Evolutionary conservation across 2,329 filamentous ascomycete species (phyloP).

Genomic region (Alternaria hordeiaustralica): DNA sequence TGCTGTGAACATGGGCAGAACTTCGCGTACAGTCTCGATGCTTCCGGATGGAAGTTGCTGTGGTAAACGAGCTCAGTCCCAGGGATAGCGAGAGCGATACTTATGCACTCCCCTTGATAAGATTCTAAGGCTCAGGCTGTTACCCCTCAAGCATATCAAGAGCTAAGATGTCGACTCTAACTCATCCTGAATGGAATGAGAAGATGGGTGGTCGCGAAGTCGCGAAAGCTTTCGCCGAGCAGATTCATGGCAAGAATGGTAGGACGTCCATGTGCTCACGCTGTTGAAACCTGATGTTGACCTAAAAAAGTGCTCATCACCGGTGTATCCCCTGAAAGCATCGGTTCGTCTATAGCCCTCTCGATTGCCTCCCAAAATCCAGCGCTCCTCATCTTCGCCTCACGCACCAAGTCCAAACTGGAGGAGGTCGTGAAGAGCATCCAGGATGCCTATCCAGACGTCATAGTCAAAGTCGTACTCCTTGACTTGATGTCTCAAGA

Average conservation of each 20-base stretch:
- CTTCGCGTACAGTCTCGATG: not conserved
- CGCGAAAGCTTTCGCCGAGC: slow-evolving; percentile 36
- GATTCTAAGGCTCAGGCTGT: not conserved
- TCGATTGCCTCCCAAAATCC: slow-evolving; percentile 38
- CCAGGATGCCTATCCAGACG: slow-evolving; percentile 34
- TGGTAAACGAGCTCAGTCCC: not conserved
- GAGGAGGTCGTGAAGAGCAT: slow-evolving; percentile 49
- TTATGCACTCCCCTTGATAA: not conserved
- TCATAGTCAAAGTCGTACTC: slow-evolving; percentile 24
- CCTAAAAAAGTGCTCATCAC: slow-evolving; percentile 47
- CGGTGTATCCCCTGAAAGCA: slow-evolving; percentile 38
- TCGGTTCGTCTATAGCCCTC: slow-evolving; percentile 38
- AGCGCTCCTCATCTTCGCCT: slow-evolving; percentile 41
- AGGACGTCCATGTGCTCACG: not conserved
- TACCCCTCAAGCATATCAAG: not conserved
- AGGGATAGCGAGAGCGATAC: not conserved
- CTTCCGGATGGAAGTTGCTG: not conserved
- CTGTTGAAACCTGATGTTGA: not conserved
- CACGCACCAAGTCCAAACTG: slow-evolving; percentile 54
- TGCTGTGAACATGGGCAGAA: not conserved
- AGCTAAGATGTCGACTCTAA: slow-evolving; percentile 24
- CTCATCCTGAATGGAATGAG: slow-evolving; percentile 44
- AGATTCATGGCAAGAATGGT: slow-evolving; percentile 39
- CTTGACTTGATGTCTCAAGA: slow-evolving; percentile 52
- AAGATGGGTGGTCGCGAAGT: slow-evolving; percentile 41